Conservation (phyloP, 345 rosid species). For the Eucalyptus globulus region DNA sequence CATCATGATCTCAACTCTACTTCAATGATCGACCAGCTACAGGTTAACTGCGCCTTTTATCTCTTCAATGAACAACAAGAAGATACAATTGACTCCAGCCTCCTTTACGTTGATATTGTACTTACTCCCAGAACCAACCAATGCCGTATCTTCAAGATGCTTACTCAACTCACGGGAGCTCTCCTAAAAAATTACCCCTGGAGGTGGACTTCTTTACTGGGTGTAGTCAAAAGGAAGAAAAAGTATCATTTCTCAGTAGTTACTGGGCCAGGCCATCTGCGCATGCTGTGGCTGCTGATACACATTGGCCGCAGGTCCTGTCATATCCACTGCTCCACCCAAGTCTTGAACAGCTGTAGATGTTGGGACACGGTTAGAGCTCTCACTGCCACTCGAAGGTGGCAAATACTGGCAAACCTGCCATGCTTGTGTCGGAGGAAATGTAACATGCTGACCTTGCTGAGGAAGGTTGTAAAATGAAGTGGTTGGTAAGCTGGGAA, state of each 20-base stretch:
- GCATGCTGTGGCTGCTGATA: conserved; percentile 93
- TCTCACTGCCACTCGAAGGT: conserved; percentile 64
- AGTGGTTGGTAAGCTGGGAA: conserved; percentile 53
- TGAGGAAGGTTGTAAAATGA: conserved; percentile 78
- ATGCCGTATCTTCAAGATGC: conserved; percentile 9
- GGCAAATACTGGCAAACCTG: conserved; percentile 54
- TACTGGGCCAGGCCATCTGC: conserved; percentile 85
- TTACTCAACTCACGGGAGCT: neutral
- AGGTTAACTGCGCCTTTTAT: conserved; percentile 13
- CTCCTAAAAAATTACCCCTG: conserved; percentile 23
- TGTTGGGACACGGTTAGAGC: conserved; percentile 63
- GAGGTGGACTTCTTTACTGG: conserved; percentile 10
- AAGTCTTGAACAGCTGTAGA: conserved; percentile 65
- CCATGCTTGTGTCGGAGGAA: conserved; percentile 65
- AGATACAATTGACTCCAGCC: conserved; percentile 15
- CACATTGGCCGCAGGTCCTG: conserved; percentile 52
- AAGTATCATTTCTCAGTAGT: conserved; percentile 42
- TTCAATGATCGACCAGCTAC: conserved; percentile 37
- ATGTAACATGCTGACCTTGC: conserved; percentile 79
- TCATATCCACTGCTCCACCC: conserved; percentile 68
- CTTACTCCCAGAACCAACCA: conserved; percentile 18
- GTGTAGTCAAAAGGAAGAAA: conserved; percentile 12
- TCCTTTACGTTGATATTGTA: neutral
- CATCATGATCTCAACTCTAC: conserved; percentile 26
- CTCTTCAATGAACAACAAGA: conserved; percentile 21